phyloP scores from a whole-genome alignment of 176 grass and related monocot species.

The Bonia amplexicaulis region DNA sequence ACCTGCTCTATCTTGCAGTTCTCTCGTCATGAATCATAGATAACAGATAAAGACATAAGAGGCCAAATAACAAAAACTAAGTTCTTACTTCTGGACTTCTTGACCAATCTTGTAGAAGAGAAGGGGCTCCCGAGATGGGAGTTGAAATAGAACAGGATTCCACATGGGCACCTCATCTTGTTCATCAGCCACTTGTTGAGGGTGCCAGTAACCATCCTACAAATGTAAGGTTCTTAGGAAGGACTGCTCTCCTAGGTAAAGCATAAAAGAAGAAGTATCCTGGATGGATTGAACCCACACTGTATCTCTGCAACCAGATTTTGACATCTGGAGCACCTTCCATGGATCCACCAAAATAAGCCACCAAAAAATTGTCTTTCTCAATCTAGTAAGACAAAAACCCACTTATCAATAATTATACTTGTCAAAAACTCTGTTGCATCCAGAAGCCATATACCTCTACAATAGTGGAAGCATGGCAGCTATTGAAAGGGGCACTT shows the following conservation, averaged over 20 bases:
- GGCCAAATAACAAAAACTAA: neutral
- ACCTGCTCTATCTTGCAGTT: neutral
- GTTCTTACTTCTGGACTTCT: conserved; percentile 78
- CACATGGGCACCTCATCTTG: conserved; percentile 78
- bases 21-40: neutral
- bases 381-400: conserved; percentile 52
- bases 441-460: conserved; percentile 29
- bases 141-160: conserved; percentile 95
- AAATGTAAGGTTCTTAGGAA: conserved; percentile 19
- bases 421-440: neutral
- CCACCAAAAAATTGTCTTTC: conserved; percentile 54
- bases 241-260: neutral
- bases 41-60: neutral
- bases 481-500: conserved; percentile 51
- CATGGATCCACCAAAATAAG: conserved; percentile 83
- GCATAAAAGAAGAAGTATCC: neutral
- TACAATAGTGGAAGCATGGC: conserved; percentile 82
- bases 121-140: conserved; percentile 78
- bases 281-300: conserved; percentile 46
- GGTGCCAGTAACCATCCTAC: conserved; percentile 72
- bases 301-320: conserved; percentile 92
- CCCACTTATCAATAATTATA: neutral
- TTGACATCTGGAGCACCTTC: conserved; percentile 91
- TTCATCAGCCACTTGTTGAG: conserved; percentile 70
- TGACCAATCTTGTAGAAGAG: conserved; percentile 97